A percentile compares a stretch with the other conserved stretches of the same genome.
Conservation (phyloP, 441 rosid genomes). For the Croton laevigatus region DNA sequence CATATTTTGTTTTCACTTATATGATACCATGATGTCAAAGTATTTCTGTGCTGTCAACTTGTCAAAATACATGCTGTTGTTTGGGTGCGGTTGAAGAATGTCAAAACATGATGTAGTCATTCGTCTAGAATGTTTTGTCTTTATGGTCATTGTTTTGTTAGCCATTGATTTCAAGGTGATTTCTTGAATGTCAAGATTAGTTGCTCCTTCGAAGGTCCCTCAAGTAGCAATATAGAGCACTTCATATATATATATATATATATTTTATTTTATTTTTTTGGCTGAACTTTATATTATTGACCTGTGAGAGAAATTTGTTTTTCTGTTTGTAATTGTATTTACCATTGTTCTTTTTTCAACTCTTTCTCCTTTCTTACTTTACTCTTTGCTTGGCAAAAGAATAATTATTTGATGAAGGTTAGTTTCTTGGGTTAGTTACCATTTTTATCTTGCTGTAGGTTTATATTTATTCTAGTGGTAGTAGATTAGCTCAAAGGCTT, state of each 20-base stretch:
- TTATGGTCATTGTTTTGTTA: background rate
- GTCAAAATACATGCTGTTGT: background rate
- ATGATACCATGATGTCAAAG: background rate
- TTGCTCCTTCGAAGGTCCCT: background rate
- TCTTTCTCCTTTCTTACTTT: background rate
- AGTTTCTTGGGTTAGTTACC: slow-evolving; percentile 2
- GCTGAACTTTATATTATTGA: background rate
- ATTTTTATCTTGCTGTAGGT: slow-evolving; percentile 40
- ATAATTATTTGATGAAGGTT: background rate
- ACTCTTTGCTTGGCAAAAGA: background rate
- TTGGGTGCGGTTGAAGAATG: background rate
- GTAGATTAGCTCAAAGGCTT: slow-evolving; percentile 93
- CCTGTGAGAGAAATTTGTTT: background rate
- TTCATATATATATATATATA: too few species aligned
- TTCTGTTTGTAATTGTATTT: background rate
- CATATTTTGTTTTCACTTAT: background rate
- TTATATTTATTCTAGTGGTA: slow-evolving; percentile 93
- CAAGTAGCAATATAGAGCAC: background rate
- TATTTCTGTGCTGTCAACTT: background rate
- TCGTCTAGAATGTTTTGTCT: background rate
- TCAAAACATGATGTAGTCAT: background rate
- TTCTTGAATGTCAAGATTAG: background rate
- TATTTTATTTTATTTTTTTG: too few species aligned
- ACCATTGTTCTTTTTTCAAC: background rate
- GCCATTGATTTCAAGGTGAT: background rate